phyloP scores from a whole-genome alignment of 2,329 filamentous ascomycete genomes.

The Pseudogymnoascus sp. region DNA sequence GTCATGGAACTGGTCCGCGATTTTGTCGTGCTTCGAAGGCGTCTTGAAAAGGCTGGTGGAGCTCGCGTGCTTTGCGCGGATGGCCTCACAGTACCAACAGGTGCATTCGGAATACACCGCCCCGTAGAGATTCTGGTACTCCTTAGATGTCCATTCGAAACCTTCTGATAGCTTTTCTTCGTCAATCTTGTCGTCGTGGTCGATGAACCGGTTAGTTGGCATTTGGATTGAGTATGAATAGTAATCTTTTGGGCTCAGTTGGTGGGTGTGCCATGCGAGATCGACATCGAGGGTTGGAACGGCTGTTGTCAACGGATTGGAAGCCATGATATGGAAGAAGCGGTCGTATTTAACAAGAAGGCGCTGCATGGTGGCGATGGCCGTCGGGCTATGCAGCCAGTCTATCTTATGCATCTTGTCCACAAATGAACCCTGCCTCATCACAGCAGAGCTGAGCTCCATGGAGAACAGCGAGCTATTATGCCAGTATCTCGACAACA shows the following conservation, averaged over 20 bases:
- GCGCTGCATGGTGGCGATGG: constrained; percentile 53
- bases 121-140: constrained; percentile 55
- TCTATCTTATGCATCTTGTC: constrained; percentile 70
- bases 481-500: constrained; percentile 64
- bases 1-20: constrained; percentile 37
- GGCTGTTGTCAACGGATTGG: constrained; percentile 36
- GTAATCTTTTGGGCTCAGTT: constrained; percentile 58
- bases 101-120: constrained; percentile 69
- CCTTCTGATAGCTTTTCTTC: constrained; percentile 52
- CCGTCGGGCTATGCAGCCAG: constrained; percentile 66
- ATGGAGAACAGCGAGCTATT: constrained; percentile 57
- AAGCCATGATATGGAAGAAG: constrained; percentile 54
- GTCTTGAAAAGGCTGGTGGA: constrained; percentile 34
- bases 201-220: constrained; percentile 50
- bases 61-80: constrained; percentile 47
- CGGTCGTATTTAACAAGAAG: constrained; percentile 56
- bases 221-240: constrained; percentile 44
- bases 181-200: constrained; percentile 78
- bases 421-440: constrained; percentile 58
- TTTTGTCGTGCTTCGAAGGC: constrained; percentile 36
- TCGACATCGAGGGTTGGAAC: constrained; percentile 71
- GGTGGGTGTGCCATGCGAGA: constrained; percentile 73
- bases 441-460: constrained; percentile 56
- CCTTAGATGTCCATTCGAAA: constrained; percentile 66
- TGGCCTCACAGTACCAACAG: constrained; percentile 75